These are phyloP conservation scores for Fusarium veterinarium DNA, from an alignment of 2,329 filamentous ascomycete genomes.

Conservation along the genomic window DNA sequence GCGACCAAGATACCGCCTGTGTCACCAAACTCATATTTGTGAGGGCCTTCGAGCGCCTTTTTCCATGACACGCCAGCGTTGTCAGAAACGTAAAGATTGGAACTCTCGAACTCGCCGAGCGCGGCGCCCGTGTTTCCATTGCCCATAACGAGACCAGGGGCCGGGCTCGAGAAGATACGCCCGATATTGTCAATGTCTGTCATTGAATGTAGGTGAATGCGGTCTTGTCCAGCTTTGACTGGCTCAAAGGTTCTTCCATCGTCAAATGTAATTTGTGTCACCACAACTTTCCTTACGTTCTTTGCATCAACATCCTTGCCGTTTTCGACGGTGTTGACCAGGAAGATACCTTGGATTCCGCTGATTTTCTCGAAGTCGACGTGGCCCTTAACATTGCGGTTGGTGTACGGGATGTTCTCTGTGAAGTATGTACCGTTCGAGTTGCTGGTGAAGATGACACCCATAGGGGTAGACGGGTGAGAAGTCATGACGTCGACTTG, in stretches of 20 bases:
- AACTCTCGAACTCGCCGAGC: slow-evolving; percentile 76
- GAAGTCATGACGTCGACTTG: slow-evolving; percentile 91
- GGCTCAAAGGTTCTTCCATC: slow-evolving; percentile 88
- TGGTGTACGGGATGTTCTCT: slow-evolving; percentile 90
- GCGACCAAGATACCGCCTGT: slow-evolving; percentile 90
- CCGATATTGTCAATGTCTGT: slow-evolving; percentile 86
- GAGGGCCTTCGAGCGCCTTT: slow-evolving; percentile 78
- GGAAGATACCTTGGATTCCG: slow-evolving; percentile 89
- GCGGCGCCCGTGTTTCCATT: slow-evolving; percentile 88
- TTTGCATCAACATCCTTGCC: slow-evolving; percentile 76
- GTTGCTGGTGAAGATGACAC: slow-evolving; percentile 93
- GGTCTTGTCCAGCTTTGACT: slow-evolving; percentile 74
- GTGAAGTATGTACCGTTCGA: slow-evolving; percentile 98
- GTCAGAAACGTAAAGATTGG: slow-evolving; percentile 88
- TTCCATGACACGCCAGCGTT: slow-evolving; percentile 90
- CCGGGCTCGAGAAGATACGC: slow-evolving; percentile 90
- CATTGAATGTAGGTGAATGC: slow-evolving; percentile 90
- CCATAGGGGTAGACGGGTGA: slow-evolving; percentile 76
- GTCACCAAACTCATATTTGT: slow-evolving; percentile 97
- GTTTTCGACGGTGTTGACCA: slow-evolving; percentile 92
- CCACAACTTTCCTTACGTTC: slow-evolving; percentile 72
- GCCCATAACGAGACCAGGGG: slow-evolving; percentile 93
- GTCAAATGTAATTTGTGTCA: slow-evolving; percentile 91
- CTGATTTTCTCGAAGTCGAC: slow-evolving; percentile 97
- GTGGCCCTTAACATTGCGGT: slow-evolving; percentile 78